Evolutionary conservation across 2,329 filamentous ascomycete species (phyloP), one percentile per base, ranked within the genome.

Genomic region (Pyricularia grisea): DNA sequence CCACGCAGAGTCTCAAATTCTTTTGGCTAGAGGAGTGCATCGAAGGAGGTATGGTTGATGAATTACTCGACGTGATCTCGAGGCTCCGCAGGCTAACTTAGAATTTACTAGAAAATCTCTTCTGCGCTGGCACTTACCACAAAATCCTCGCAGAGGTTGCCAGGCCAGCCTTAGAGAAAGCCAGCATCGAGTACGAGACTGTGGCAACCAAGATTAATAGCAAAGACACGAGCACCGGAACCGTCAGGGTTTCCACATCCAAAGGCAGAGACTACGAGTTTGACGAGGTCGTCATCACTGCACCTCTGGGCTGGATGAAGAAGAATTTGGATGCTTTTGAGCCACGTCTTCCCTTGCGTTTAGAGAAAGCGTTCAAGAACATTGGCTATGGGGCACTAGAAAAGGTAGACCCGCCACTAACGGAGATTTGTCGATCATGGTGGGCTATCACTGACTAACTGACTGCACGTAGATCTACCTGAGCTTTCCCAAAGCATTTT

Each of bases 21-120:
- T 91, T 92, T 76, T 92, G 90, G 89, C 76, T 93, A 5, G 91
- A 93, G 75, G 90, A 93, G 77, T 92, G 89, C 72, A 88, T 93
- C 68, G 90, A 92, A 75, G 90, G 90, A 65, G 85, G 87, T 87
- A 75, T 73, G 81, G 74, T 58, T 20, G 61, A 80, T 81, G 73
- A 80, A 81, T 70, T 14, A 12, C 28, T 17, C 11, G 14, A 33
- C 14, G 31, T 12, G 17, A 25, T 50, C 14, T 27, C 2, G 2
- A 67, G n/a, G 33, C 9, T 23, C 17, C 23, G 50, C 55, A 4
- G 58, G 5, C n/a, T 27, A 30, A 31, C 14, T 2, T 33, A 2
- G 63, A 31, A 10, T 12, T 10, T 60, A 10, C 12, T 64, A 87
- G 86, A 87, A 73, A 89, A 88, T 69, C 76, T 88, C 14, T 88